Percentiles rank a stretch among this genome's conserved stretches.
Conservation (phyloP, 225 moss, liverwort and hornwort species). For the Physcomitrium patens region DNA sequence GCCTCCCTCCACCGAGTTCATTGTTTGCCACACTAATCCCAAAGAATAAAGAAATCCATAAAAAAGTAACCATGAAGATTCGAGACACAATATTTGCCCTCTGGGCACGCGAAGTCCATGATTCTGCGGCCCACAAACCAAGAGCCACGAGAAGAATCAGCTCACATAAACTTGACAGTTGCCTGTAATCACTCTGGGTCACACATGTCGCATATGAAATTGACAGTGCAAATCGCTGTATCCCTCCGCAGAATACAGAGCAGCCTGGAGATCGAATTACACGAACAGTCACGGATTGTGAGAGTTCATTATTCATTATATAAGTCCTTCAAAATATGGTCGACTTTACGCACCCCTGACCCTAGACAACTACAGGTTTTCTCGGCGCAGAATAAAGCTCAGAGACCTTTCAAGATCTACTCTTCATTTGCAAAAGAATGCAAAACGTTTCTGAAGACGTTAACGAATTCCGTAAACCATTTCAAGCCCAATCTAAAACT, state of each 20-base stretch:
- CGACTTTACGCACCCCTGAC: too few relatives aligned
- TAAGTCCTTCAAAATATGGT: background rate
- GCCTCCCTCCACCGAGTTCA: conserved; percentile 36
- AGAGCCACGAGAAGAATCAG: background rate
- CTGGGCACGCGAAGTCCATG: conserved; percentile 15
- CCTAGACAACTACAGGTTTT: too few relatives aligned
- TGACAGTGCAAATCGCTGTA: background rate
- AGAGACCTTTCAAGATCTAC: background rate
- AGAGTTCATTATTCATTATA: background rate
- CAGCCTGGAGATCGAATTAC: background rate
- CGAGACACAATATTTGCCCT: conserved; percentile 16
- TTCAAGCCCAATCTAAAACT: background rate
- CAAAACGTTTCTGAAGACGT: too few relatives aligned
- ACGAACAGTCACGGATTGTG: background rate
- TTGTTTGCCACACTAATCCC: conserved; percentile 29
- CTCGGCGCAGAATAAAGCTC: too few relatives aligned
- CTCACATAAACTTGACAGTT: background rate
- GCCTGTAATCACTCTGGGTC: background rate
- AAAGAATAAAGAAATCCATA: conserved; percentile 35
- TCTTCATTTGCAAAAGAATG: background rate
- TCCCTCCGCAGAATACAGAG: background rate
- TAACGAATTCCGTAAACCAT: background rate
- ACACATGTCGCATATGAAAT: background rate
- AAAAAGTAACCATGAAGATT: conserved; percentile 29
- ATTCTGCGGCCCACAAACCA: background rate